These are phyloP conservation scores for Lenzites betulinus DNA, from an alignment of 768 basidiomycete genomes.

Conservation along the genomic window DNA sequence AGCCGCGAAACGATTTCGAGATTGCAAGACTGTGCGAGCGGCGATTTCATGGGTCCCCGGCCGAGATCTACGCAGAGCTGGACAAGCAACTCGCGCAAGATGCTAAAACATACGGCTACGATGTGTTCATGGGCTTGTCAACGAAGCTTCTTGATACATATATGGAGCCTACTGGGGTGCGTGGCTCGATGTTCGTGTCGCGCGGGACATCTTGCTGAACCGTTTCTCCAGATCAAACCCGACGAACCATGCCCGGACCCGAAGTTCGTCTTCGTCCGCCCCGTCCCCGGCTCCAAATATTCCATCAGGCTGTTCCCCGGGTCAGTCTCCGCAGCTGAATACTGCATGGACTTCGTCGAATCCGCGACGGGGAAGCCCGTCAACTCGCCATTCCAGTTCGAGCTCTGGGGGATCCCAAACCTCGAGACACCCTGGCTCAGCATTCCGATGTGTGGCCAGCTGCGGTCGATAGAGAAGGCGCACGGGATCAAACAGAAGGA, in stretches of 20 bases:
- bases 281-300: not conserved
- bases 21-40: too few species aligned
- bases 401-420: not conserved
- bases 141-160: too few species aligned
- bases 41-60: too few species aligned
- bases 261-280: not conserved
- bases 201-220: not conserved
- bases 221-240: not conserved
- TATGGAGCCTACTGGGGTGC: too few species aligned
- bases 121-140: too few species aligned
- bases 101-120: too few species aligned
- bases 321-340: not conserved
- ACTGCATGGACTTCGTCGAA: conserved; percentile 6
- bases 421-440: not conserved
- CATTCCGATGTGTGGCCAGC: not conserved
- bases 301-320: not conserved
- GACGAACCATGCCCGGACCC: not conserved
- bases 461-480: not conserved
- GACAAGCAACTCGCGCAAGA: too few species aligned
- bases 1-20: too few species aligned
- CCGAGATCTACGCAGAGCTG: too few species aligned
- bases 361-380: not conserved
- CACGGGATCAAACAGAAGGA: conserved; percentile 3
- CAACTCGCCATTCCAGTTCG: conserved; percentile 3
- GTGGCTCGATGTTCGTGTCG: not conserved